Conservation (phyloP, 768 basidiomycete species). For the Suillus cothurnatus region DNA sequence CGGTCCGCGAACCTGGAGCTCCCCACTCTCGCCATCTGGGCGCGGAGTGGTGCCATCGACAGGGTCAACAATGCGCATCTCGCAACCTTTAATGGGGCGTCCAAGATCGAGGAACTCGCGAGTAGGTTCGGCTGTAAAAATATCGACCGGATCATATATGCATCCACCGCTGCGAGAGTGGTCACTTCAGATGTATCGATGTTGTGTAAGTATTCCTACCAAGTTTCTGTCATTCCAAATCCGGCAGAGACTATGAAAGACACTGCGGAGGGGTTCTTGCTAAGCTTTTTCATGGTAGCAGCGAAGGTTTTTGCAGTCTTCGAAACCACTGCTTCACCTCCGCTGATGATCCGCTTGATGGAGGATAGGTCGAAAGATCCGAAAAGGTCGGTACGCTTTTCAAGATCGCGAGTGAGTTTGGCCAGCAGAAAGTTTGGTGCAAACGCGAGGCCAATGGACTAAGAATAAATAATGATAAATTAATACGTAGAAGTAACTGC, state of each 20-base stretch:
- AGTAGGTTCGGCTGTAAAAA: slow-evolving; percentile 15
- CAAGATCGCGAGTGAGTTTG: slow-evolving; percentile 37
- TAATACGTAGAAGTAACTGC: slow-evolving; percentile 17
- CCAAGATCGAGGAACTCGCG: slow-evolving; percentile 44
- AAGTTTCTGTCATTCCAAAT: slow-evolving; percentile 49
- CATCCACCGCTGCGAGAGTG: slow-evolving; percentile 34
- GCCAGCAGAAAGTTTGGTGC: slow-evolving; percentile 47
- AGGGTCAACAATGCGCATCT: slow-evolving; percentile 40
- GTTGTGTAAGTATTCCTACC: slow-evolving; percentile 21
- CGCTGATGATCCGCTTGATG: slow-evolving; percentile 40
- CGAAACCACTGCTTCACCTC: slow-evolving; percentile 45
- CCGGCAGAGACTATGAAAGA: slow-evolving; percentile 27
- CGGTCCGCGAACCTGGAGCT: slow-evolving; percentile 43
- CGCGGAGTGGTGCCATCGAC: slow-evolving; percentile 29
- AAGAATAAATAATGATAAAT: slow-evolving; percentile 4
- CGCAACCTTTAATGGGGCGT: slow-evolving; percentile 30
- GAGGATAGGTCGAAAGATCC: slow-evolving; percentile 36
- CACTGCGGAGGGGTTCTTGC: slow-evolving; percentile 19
- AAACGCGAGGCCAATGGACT: slow-evolving; percentile 35
- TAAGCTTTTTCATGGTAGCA: slow-evolving; percentile 32
- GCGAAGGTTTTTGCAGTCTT: slow-evolving; percentile 40
- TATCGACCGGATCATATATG: slow-evolving; percentile 38
- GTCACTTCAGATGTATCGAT: neutral
- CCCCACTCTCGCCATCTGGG: slow-evolving; percentile 35
- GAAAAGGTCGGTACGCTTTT: slow-evolving; percentile 24